phyloP scores from a whole-genome alignment of 371 early-diverging fungal genomes.

The Astathelohania contejeani region DNA sequence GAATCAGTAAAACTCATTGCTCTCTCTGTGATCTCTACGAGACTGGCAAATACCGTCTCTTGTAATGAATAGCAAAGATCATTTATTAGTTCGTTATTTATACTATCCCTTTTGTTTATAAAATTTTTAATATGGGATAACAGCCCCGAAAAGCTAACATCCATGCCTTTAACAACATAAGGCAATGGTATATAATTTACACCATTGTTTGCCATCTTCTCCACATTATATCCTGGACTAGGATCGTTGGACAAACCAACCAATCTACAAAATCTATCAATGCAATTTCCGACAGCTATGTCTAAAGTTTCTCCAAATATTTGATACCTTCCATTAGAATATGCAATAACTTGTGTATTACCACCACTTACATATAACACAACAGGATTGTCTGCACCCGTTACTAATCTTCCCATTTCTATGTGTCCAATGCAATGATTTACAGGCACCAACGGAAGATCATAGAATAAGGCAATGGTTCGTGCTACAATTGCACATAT shows the following conservation, averaged over 20 bases:
- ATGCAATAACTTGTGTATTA: conserved; percentile 97
- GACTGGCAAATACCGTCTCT: conserved; percentile 91
- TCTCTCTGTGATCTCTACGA: conserved; percentile 97
- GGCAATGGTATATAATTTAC: conserved; percentile 71
- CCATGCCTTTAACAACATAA: conserved; percentile 97
- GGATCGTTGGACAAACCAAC: conserved; percentile 83
- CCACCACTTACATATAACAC: conserved; percentile 97
- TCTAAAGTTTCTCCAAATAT: conserved; percentile 98
- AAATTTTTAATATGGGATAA: conserved; percentile 64
- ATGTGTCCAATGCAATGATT: conserved; percentile 98
- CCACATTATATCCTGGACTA: conserved; percentile 91
- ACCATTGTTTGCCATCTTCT: conserved; percentile 76
- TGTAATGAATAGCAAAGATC: conserved; percentile 92
- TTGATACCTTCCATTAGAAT: conserved; percentile 65
- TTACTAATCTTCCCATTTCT: conserved; percentile 97
- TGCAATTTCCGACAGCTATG: conserved; percentile 93
- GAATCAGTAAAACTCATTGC: conserved; percentile 92
- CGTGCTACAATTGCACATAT: conserved; percentile 81
- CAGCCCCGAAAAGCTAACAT: conserved; percentile 94
- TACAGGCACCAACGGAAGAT: conserved; percentile 80
- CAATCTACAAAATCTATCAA: conserved; percentile 88
- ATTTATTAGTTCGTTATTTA: conserved; percentile 55
- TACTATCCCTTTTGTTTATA: conserved; percentile 35
- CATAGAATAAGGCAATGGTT: conserved; percentile 72
- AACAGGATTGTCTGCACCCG: conserved; percentile 80